These are phyloP conservation scores for Mucor circinelloides DNA, from an alignment of 371 early-diverging fungal species.

Conservation along the genomic window DNA sequence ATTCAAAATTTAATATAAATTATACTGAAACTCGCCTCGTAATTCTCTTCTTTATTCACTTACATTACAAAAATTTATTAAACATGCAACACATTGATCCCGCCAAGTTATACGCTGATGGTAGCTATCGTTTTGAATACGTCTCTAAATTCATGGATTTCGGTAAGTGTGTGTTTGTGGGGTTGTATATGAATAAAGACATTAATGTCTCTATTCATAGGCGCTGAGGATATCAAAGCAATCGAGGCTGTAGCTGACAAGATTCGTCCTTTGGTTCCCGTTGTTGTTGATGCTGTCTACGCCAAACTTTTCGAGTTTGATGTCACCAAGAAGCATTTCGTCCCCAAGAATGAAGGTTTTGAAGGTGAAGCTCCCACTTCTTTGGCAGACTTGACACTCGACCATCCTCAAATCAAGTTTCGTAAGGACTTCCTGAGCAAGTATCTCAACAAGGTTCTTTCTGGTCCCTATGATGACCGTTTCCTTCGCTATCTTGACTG, in stretches of 20 bases:
- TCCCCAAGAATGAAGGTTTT: constrained; percentile 74
- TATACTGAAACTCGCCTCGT: not conserved
- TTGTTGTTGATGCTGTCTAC: constrained; percentile 80
- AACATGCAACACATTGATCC: constrained; percentile 29
- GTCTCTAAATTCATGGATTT: constrained; percentile 26
- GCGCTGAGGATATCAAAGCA: constrained; percentile 47
- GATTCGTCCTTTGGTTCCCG: constrained; percentile 74
- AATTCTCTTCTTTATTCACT: not conserved
- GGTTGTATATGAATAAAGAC: not conserved
- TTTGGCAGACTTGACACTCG: constrained; percentile 52
- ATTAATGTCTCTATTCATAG: not conserved
- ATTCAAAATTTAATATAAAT: constrained; percentile 2
- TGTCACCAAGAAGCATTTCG: constrained; percentile 63
- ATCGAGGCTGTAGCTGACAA: constrained; percentile 68
- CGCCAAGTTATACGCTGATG: constrained; percentile 18
- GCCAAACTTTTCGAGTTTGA: constrained; percentile 63
- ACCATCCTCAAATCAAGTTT: constrained; percentile 79
- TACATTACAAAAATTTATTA: not conserved
- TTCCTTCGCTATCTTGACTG: constrained; percentile 81
- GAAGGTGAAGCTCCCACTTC: constrained; percentile 48
- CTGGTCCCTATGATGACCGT: constrained; percentile 71
- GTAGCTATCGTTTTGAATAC: constrained; percentile 25
- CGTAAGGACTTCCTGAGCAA: constrained; percentile 77
- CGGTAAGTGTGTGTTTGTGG: constrained; percentile 16
- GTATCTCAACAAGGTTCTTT: constrained; percentile 75